Percentiles rank a stretch among this genome's conserved stretches.
Conservation (phyloP, 805 yeast species). For the Pichia exigua region DNA sequence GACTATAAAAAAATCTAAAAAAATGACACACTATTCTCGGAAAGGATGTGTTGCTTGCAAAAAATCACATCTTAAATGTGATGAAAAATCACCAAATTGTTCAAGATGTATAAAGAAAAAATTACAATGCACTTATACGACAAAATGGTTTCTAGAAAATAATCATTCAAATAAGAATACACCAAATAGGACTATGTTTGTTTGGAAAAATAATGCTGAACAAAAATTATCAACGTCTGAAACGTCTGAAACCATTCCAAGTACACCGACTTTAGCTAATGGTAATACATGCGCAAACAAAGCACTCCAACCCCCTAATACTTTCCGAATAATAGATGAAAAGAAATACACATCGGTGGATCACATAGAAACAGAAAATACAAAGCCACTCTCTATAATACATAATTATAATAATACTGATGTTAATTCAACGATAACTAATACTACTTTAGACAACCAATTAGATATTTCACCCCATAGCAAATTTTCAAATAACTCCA, state of each 20-base stretch:
- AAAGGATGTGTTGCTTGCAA: constrained; percentile 12
- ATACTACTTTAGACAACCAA: neutral
- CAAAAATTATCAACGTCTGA: neutral
- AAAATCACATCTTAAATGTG: constrained; percentile 14
- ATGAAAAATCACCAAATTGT: constrained; percentile 11
- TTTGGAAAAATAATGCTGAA: constrained; percentile 2
- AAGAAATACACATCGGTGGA: neutral
- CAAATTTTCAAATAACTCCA: neutral
- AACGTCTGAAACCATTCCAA: neutral
- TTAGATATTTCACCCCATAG: neutral
- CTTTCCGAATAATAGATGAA: neutral
- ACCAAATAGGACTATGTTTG: neutral
- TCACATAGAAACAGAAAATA: neutral
- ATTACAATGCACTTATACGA: constrained; percentile 3
- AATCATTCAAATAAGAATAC: neutral
- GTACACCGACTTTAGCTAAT: neutral
- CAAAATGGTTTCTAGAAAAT: constrained; percentile 7
- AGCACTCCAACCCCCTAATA: neutral
- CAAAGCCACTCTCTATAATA: neutral
- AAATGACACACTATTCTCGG: constrained; percentile 9
- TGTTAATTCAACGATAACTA: neutral
- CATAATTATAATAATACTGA: neutral
- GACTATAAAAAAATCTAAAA: neutral
- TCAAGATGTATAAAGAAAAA: constrained; percentile 8
- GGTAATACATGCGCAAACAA: neutral